Conservation (phyloP, 2,329 filamentous ascomycete genomes). For the Hypoxylon rubiginosum region DNA sequence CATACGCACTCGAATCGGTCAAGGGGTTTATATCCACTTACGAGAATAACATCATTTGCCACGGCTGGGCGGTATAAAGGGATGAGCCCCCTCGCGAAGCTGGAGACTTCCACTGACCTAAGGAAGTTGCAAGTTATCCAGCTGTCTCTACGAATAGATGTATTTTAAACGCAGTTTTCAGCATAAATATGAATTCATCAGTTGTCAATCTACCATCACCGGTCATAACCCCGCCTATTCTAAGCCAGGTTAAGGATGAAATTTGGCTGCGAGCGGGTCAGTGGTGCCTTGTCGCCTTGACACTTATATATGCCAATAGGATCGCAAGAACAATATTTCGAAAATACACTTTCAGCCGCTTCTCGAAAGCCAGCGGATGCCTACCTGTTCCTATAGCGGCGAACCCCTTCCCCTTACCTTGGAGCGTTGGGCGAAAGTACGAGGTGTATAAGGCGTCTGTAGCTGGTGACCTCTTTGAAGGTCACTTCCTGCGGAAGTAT, state of each 20-base stretch:
- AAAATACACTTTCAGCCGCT: slow-evolving; percentile 13
- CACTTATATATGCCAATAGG: slow-evolving; percentile 8
- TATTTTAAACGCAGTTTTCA: too few species aligned
- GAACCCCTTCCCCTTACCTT: slow-evolving; percentile 23
- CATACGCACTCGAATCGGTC: too few species aligned
- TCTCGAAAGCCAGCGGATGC: slow-evolving; percentile 20
- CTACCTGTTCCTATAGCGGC: slow-evolving; percentile 10
- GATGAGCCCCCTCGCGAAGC: too few species aligned
- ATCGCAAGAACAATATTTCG: slow-evolving; percentile 9
- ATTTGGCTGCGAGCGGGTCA: slow-evolving; percentile 8
- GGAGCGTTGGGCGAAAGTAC: slow-evolving; percentile 24
- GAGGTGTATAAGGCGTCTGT: slow-evolving; percentile 25
- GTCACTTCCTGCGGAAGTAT: slow-evolving; percentile 24
- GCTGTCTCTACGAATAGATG: too few species aligned
- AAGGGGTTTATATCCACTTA: too few species aligned
- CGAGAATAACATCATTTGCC: too few species aligned
- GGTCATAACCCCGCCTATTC: background rate
- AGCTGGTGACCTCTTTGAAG: slow-evolving; percentile 19
- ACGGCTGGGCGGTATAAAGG: too few species aligned
- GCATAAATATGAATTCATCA: slow-evolving; percentile 25
- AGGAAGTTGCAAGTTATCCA: too few species aligned
- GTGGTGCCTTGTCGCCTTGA: slow-evolving; percentile 9
- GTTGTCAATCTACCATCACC: slow-evolving; percentile 55
- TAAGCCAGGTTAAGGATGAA: background rate
- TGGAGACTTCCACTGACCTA: too few species aligned